Evolutionary conservation across 495 filamentous ascomycete genomes (phyloP).

Genomic region (Trichodelitschia bisporula): DNA sequence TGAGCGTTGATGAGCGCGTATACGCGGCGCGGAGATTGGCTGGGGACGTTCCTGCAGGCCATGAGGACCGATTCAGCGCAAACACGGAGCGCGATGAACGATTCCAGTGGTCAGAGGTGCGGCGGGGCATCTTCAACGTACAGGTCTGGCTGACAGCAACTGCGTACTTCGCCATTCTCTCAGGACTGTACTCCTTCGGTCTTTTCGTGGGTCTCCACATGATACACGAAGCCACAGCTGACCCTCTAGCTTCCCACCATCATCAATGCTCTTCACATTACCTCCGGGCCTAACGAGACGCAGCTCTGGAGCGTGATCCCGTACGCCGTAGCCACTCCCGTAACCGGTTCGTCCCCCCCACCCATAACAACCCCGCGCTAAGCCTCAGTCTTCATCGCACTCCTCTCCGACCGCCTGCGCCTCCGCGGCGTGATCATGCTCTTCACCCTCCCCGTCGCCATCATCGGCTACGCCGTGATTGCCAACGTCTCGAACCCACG

Average conservation of each 20-base stretch:
- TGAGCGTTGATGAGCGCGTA: conserved; percentile 11
- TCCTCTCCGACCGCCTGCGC: conserved; percentile 22
- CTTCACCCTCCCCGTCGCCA: conserved; percentile 7
- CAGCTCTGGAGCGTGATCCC: conserved; percentile 10
- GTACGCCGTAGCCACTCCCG: conserved; percentile 9
- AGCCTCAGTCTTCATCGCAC: conserved; percentile 9
- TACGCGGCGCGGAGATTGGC: conserved; percentile 19
- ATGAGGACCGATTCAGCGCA: neutral
- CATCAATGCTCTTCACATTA: conserved; percentile 11
- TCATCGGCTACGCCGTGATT: conserved; percentile 10
- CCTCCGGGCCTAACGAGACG: conserved; percentile 8
- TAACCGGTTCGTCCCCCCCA: conserved; percentile 1
- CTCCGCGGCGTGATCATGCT: conserved; percentile 16
- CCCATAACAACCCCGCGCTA: neutral
- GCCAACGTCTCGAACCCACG: neutral
- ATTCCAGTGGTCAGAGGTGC: conserved; percentile 8
- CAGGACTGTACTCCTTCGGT: conserved; percentile 8
- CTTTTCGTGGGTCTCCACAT: conserved; percentile 3
- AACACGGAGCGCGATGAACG: conserved; percentile 8
- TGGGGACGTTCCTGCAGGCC: conserved; percentile 4
- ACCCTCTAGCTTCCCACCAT: conserved; percentile 10
- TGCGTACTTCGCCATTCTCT: conserved; percentile 10
- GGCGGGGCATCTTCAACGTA: conserved; percentile 6
- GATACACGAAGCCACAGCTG: neutral
- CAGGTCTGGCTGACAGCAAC: conserved; percentile 21